Conservation (phyloP, 2,329 filamentous ascomycete genomes). For the Neonectria faginata region DNA sequence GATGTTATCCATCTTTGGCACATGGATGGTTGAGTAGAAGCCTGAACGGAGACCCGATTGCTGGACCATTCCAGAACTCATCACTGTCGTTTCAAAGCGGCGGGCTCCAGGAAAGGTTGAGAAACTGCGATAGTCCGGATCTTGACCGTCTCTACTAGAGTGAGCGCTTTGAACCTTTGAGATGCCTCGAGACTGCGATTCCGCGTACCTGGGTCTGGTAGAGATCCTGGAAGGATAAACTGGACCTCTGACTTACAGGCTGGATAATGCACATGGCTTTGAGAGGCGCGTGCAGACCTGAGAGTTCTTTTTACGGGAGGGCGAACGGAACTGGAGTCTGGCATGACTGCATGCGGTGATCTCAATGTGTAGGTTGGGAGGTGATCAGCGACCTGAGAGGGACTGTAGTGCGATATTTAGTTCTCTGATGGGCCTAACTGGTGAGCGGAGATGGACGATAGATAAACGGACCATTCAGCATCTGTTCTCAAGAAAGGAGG, state of each 20-base stretch:
- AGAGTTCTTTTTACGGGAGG: slow-evolving; percentile 40
- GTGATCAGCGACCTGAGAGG: neutral
- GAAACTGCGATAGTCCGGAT: slow-evolving; percentile 47
- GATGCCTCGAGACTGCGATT: neutral
- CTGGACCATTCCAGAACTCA: neutral
- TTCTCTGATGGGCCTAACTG: slow-evolving; percentile 6
- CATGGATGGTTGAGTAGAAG: neutral
- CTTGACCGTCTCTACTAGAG: slow-evolving; percentile 39
- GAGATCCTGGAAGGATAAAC: slow-evolving; percentile 46
- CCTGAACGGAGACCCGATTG: neutral
- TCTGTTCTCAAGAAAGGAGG: neutral
- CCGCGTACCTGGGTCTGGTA: slow-evolving; percentile 43
- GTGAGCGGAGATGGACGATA: slow-evolving; percentile 10
- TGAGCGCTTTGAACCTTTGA: slow-evolving; percentile 11
- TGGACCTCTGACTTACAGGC: slow-evolving; percentile 45
- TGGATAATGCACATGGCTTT: slow-evolving; percentile 43
- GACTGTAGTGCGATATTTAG: slow-evolving; percentile 3
- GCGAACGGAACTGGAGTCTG: slow-evolving; percentile 30
- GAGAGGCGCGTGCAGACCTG: slow-evolving; percentile 41
- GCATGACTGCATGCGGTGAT: slow-evolving; percentile 29
- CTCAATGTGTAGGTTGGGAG: neutral
- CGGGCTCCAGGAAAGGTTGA: slow-evolving; percentile 53
- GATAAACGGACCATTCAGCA: neutral
- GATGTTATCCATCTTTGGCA: too few relatives aligned
- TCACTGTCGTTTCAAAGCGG: slow-evolving; percentile 37